Evolutionary conservation across 345 rosid genomes (phyloP).

Genomic region (Eucalyptus marginata): DNA sequence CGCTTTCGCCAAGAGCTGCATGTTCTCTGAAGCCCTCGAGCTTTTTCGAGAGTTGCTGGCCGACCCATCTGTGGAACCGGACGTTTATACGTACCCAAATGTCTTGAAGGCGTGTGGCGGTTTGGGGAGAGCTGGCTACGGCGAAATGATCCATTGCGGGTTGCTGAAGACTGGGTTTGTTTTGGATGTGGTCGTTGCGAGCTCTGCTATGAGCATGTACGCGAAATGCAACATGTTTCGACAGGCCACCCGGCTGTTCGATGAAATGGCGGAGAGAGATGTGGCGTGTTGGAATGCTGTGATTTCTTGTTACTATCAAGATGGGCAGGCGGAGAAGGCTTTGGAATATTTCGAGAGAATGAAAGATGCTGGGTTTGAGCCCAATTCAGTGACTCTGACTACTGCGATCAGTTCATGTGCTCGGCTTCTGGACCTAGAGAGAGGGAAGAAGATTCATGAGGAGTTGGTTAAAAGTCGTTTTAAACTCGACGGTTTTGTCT

Average conservation of each 20-base stretch:
- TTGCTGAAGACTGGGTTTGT: constrained; percentile 37
- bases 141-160: constrained; percentile 40
- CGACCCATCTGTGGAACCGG: constrained; percentile 27
- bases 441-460: constrained; percentile 46
- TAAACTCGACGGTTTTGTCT: constrained; percentile 32
- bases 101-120: constrained; percentile 54
- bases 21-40: constrained; percentile 40
- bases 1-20: constrained; percentile 32
- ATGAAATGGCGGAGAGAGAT: constrained; percentile 62
- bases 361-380: constrained; percentile 44
- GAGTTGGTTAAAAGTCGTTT: constrained; percentile 19
- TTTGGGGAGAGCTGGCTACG: constrained; percentile 24
- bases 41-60: constrained; percentile 24
- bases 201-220: constrained; percentile 50
- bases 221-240: constrained; percentile 28
- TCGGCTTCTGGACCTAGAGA: constrained; percentile 48
- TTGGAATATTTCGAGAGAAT: constrained; percentile 36
- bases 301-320: constrained; percentile 61
- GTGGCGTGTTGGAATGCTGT: constrained; percentile 61
- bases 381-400: constrained; percentile 50
- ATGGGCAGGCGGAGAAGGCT: constrained; percentile 45
- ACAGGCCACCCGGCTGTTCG: constrained; percentile 31
- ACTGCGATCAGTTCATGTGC: constrained; percentile 41
- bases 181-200: constrained; percentile 39
- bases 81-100: constrained; percentile 51